Evolutionary conservation across 495 filamentous ascomycete species (phyloP).

Genomic region (Cryomyces antarcticus): DNA sequence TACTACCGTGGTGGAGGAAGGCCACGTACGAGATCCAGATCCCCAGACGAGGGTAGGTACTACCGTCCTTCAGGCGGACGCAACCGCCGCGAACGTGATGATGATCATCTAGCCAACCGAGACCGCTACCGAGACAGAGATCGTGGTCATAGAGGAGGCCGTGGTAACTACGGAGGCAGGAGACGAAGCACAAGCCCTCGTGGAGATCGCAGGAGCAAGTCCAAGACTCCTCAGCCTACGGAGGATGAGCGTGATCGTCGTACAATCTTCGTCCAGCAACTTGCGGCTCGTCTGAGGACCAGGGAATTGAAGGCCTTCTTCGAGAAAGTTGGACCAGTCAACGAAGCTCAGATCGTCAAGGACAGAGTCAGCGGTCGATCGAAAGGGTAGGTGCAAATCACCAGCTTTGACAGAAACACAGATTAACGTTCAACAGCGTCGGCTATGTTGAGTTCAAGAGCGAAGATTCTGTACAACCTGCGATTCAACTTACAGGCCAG

Average conservation of each 20-base stretch:
- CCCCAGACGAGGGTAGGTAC: conserved; percentile 50
- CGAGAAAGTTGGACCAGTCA: conserved; percentile 86
- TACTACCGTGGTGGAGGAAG: conserved; percentile 39
- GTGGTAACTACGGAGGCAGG: conserved; percentile 28
- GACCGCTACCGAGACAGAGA: conserved; percentile 26
- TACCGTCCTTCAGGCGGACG: conserved; percentile 49
- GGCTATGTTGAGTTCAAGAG: conserved; percentile 98
- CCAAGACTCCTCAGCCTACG: conserved; percentile 34
- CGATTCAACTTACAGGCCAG: conserved; percentile 96
- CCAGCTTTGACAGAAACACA: background rate
- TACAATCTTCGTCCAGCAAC: conserved; percentile 95
- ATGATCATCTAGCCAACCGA: conserved; percentile 9
- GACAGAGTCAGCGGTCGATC: conserved; percentile 90
- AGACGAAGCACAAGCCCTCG: conserved; percentile 29
- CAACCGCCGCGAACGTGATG: conserved; percentile 19
- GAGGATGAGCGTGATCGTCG: conserved; percentile 94
- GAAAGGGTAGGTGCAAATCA: conserved; percentile 56
- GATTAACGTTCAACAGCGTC: conserved; percentile 38
- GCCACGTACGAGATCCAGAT: conserved; percentile 53
- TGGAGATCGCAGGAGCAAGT: conserved; percentile 7
- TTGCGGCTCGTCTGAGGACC: conserved; percentile 77
- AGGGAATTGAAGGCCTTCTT: conserved; percentile 92
- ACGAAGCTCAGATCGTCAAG: conserved; percentile 98
- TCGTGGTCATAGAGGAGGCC: conserved; percentile 16
- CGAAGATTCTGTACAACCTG: conserved; percentile 80